phyloP scores from a whole-genome alignment of 345 rosid species.

The Lepidium didymum region DNA sequence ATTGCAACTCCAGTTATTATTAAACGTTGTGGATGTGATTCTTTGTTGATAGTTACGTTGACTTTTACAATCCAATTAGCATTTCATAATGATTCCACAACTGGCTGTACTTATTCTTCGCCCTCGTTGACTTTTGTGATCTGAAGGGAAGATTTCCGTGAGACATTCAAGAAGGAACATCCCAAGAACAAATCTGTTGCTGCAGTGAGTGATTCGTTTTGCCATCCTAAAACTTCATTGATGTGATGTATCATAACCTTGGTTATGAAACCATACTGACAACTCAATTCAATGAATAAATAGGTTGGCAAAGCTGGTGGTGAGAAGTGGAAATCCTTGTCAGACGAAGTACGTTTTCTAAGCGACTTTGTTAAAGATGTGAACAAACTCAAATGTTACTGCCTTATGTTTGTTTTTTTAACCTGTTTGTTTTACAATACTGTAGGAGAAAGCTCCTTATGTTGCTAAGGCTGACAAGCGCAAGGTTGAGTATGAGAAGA shows the following conservation, averaged over 20 bases:
- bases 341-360: slow-evolving; percentile 48
- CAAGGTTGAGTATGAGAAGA: slow-evolving; percentile 87
- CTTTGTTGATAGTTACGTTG: background rate
- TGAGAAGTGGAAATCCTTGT: slow-evolving; percentile 82
- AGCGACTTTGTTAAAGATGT: background rate
- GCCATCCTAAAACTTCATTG: background rate
- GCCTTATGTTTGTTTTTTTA: background rate
- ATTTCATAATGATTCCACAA: background rate
- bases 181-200: slow-evolving; percentile 96
- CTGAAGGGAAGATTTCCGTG: slow-evolving; percentile 87
- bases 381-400: background rate
- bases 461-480: slow-evolving; percentile 77
- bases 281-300: background rate
- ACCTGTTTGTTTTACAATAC: background rate
- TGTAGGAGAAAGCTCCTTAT: slow-evolving; percentile 82
- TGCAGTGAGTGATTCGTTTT: slow-evolving; percentile 46
- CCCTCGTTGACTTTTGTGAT: background rate
- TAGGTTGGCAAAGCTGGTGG: slow-evolving; percentile 99
- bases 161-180: slow-evolving; percentile 74
- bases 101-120: background rate
- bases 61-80: background rate
- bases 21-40: background rate
- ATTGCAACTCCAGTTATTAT: background rate
- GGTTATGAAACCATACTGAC: background rate
- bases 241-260: background rate